Evolutionary conservation across 2,329 filamentous ascomycete genomes (phyloP), one percentile per base, ranked within the genome.

Genomic region (Xylariaceae sp.): DNA sequence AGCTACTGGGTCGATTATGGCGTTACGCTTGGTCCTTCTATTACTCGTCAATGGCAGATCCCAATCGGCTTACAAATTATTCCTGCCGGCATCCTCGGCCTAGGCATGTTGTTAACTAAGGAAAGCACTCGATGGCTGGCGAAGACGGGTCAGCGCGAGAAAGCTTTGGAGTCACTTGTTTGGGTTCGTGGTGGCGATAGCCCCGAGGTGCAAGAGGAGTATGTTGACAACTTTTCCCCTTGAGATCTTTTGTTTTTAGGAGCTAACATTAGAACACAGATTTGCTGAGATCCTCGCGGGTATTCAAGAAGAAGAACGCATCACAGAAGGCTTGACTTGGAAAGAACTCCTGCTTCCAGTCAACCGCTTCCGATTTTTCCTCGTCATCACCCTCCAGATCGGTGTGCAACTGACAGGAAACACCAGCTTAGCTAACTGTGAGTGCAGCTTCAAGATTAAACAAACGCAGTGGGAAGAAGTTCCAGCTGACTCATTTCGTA

Each of bases 101-200:
- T 74, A 16, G 73, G 73, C 0, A 76, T 76, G 71, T 57, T 74
- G 4, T 63, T 74, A 2, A 68, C 71, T 19, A 71, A 68, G 45
- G 74, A 77, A 61, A 74, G 70, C 43, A 62, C 65, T 1, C 60
- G 71, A 37, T 74, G 74, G 73, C 56, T 74, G 14, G 70, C 72
- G 5, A 69, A 71, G 50, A 69, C 66, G 27, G 72, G 71, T 1
- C 62, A 66, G 12, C 61, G 60, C 3, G 70, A 76, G 2, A 66
- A 76, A 51, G 74, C 73, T 2, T 60, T 71, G 45, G 60, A 71
- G 42, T 71, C 69, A 3, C 57, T 78, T n/a, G 65, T 70, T 17
- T 77, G 74, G 74, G 68, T 78, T 11, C 69, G 75, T 3, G 74
- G 73, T 4, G 74, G 71, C n/a, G 64, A 68, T 37, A 58, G 56